Evolutionary conservation across 345 rosid genomes (phyloP).

Genomic region (Populus davidiana): DNA sequence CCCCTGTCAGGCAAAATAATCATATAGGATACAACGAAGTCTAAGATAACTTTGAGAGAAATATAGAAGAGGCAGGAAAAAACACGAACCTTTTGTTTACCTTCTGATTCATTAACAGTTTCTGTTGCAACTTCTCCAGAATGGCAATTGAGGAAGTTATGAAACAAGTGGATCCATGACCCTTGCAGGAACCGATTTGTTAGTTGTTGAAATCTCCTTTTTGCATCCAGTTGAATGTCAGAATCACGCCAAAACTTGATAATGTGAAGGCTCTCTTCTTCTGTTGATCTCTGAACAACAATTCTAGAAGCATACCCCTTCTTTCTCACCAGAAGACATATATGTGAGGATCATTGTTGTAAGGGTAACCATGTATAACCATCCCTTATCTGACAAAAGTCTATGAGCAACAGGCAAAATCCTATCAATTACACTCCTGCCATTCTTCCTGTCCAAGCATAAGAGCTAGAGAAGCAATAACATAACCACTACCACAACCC

Average conservation of each 20-base stretch:
- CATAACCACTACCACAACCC: conserved; percentile 87
- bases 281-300: conserved; percentile 72
- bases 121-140: conserved; percentile 17
- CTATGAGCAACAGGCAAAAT: conserved; percentile 56
- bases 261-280: conserved; percentile 63
- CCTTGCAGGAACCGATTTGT: conserved; percentile 19
- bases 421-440: conserved; percentile 55
- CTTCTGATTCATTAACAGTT: background rate
- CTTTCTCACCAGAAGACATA: conserved; percentile 59
- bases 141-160: conserved; percentile 31
- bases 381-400: conserved; percentile 68
- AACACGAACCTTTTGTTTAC: background rate
- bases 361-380: conserved; percentile 75
- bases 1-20: background rate
- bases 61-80: background rate
- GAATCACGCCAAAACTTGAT: conserved; percentile 55
- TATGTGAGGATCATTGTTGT: conserved; percentile 49
- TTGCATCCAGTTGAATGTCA: conserved; percentile 20
- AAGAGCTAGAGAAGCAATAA: conserved; percentile 75
- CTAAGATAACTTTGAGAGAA: background rate
- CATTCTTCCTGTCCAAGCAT: conserved; percentile 59
- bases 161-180: conserved; percentile 33
- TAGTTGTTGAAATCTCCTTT: conserved; percentile 17
- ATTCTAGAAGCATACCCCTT: conserved; percentile 70
- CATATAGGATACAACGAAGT: background rate